Evolutionary conservation across 768 basidiomycete species (phyloP), one percentile per base, ranked within the genome.

Genomic region (Termitomyces heimii): DNA sequence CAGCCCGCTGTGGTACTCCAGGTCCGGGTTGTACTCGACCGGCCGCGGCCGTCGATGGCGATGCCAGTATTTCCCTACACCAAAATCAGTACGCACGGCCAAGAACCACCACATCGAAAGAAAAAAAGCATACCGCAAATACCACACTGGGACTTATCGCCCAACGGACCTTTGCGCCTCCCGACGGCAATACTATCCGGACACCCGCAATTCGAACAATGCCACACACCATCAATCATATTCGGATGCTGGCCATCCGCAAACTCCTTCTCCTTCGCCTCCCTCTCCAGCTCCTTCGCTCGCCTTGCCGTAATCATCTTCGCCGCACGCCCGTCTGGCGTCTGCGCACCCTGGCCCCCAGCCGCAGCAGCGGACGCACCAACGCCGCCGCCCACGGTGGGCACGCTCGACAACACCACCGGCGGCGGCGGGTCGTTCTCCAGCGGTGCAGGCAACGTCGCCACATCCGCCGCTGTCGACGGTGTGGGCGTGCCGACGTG

Each of bases 201-300:
- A 67, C 90, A 90, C 5, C 94, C 94, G 64, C 92, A 97, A 66
- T 94, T 96, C 20, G 92, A 93, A 67, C 94, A 98, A 72, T 94
- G 92, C 94, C 94, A 97, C 4, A 90, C 79, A 1, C 91, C 92
- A 62, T 94, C 76, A 67, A 94, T 88, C 63, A 82, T 77, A 67
- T 92, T 90, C 39, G 86, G 78, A 65, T 90, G 90, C 66, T 91
- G 89, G 8, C 89, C 88, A 64, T 92, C 87, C 40, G 85, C 85
- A 66, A 85, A 90, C 70, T 90, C 90, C 66, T 79, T 86, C 69
- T 90, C 88, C 69, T 92, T 92, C 22, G 91, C 89, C 66, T 91
- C 89, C 34, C 87, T 74, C 71, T 91, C 90, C 14, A 83, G 76
- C 68, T 92, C 91, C 71, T 86, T 88, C 24, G 77, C 78, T 39